Conservation (phyloP, 2,329 filamentous ascomycete species). For the Orbilia quercus region DNA sequence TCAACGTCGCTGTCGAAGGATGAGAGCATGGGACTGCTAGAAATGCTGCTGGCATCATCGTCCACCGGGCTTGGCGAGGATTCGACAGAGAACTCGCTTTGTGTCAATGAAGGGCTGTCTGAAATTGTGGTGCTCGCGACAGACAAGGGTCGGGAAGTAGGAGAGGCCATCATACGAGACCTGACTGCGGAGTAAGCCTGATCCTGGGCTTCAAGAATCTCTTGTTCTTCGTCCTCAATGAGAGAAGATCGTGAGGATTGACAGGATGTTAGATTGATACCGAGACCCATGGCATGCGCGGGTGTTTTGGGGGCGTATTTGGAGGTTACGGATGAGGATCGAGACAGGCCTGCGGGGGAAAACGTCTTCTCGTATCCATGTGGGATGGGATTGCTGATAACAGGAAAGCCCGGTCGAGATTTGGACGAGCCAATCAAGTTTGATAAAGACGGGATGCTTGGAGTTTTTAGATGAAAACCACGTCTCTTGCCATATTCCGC, state of each 20-base stretch:
- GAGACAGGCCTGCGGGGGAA: slow-evolving; percentile 4
- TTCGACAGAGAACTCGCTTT: slow-evolving; percentile 44
- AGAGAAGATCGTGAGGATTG: slow-evolving; percentile 35
- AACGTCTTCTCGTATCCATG: slow-evolving; percentile 29
- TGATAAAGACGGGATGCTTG: slow-evolving; percentile 38
- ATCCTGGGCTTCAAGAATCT: slow-evolving; percentile 39
- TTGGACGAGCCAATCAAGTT: slow-evolving; percentile 29
- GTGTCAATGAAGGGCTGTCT: slow-evolving; percentile 39
- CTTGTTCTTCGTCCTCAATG: slow-evolving; percentile 41
- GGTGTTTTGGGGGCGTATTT: slow-evolving; percentile 2
- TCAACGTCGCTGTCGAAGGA: slow-evolving; percentile 37
- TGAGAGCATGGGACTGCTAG: slow-evolving; percentile 39
- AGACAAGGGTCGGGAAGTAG: slow-evolving; percentile 23
- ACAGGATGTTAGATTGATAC: slow-evolving; percentile 27
- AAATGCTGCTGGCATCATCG: slow-evolving; percentile 35
- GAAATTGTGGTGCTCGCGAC: slow-evolving; percentile 43
- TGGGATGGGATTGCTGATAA: slow-evolving; percentile 43
- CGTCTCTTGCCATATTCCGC: slow-evolving; percentile 23
- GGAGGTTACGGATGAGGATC: slow-evolving; percentile 27
- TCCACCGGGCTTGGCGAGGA: slow-evolving; percentile 34
- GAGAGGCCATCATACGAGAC: slow-evolving; percentile 22
- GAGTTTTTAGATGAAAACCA: slow-evolving; percentile 41
- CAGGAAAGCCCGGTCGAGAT: slow-evolving; percentile 24
- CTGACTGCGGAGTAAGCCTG: slow-evolving; percentile 34
- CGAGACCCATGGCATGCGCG: slow-evolving; percentile 18